Base-by-base conservation (phyloP, 192 early-diverging fungal species). In the Coemansia sp. region DNA sequence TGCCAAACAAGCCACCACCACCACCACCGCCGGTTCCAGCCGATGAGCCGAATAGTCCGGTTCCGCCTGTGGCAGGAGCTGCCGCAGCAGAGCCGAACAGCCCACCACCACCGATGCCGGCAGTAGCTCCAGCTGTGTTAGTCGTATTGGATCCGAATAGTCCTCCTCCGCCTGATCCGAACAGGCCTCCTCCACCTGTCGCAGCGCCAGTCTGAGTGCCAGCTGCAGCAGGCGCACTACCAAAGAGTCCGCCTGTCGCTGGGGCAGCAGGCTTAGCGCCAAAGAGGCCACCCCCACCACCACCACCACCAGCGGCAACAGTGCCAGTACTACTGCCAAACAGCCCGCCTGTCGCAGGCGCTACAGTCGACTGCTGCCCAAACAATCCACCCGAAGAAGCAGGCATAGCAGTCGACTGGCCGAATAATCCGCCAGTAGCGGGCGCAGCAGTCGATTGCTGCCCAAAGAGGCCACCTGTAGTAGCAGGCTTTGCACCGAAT, bases 271-370 rank as follows among this genome's bases (percentile, higher is more conserved):
- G 34, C 11, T 31, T 61, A 38, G 60, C 51, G 48, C 84, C 82
- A 63, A 84, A 85, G 9, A 84, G 62, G 2, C 77, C 74, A 5
- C 67, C 83, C 29, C 34, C 68, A 4, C 34, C 83, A 36, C 21
- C 64, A 8, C 25, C 61, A 58, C n/a, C n/a, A n/a, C n/a, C n/a
- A n/a, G n/a, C n/a, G n/a, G n/a, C n/a, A n/a, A n/a, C n/a, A n/a
- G n/a, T 8, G 29, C 61, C 57, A 58, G 48, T 59, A 37, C 53
- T 59, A 37, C 53, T 64, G 19, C 67, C 75, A 59, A 82, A 74
- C 25, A 80, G 44, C 3, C 64, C 31, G 42, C 67, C 68, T 41
- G 77, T 58, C 29, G 60, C 29, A 32, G 55, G 55, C 15, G 55
- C 55, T 10, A 63, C 62, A 61, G 59, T 5, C 36, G 34, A 27